A percentile compares a stretch with the other conserved stretches of the same genome.
Conservation (phyloP, 371 early-diverging fungal species). For the Mortierella sp. region DNA sequence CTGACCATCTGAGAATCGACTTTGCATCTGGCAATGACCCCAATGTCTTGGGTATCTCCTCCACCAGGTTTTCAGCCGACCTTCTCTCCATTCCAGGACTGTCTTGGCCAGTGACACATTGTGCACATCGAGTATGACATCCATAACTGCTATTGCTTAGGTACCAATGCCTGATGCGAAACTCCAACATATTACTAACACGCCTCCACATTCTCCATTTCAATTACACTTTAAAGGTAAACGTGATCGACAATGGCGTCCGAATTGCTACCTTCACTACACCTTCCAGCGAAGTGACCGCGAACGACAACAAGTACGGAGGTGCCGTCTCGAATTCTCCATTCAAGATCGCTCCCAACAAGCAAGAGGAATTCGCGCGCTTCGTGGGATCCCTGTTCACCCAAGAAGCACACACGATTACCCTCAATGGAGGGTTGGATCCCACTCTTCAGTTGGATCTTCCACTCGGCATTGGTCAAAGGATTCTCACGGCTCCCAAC, state of each 20-base stretch:
- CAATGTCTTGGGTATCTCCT: slow-evolving; percentile 3
- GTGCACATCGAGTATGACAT: not conserved
- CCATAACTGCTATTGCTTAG: not conserved
- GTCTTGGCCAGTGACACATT: not conserved
- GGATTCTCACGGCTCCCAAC: not conserved
- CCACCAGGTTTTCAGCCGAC: not conserved
- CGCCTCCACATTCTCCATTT: not conserved
- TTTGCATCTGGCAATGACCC: not conserved
- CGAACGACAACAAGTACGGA: not conserved
- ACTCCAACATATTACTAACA: not conserved
- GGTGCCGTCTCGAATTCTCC: not conserved
- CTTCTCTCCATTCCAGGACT: not conserved
- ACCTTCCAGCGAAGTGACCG: not conserved
- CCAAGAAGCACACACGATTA: not conserved
- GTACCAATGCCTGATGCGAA: not conserved
- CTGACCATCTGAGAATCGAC: not conserved
- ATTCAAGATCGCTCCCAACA: not conserved
- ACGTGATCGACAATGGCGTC: slow-evolving; percentile 11
- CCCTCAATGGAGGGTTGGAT: slow-evolving; percentile 7
- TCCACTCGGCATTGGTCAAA: not conserved
- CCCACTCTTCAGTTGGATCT: too few relatives aligned
- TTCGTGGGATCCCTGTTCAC: slow-evolving; percentile 1
- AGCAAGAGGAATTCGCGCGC: slow-evolving; percentile 1
- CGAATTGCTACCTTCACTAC: slow-evolving; percentile 13
- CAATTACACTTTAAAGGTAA: not conserved